Evolutionary conservation across 2,329 filamentous ascomycete genomes (phyloP), one percentile per base, ranked within the genome.

Genomic region (Colletotrichum caudatum): DNA sequence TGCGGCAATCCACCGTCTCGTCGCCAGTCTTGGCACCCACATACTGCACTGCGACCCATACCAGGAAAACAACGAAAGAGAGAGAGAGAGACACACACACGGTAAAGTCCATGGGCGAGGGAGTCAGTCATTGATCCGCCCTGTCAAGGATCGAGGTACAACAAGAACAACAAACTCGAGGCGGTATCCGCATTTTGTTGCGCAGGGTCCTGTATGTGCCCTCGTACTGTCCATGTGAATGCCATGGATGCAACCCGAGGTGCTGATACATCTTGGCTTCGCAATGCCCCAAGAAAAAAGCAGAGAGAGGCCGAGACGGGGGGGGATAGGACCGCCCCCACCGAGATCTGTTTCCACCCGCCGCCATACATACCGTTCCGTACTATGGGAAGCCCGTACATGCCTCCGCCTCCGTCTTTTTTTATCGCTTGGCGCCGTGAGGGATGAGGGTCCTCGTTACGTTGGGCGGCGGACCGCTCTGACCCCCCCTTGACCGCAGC

Each of bases 181-280:
- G n/a, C n/a, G 46, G 23, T 61, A 35, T 37, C 67, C 54, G 29
- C 41, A 44, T 29, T 59, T 9, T 39, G 26, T 29, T 56, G 39
- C 48, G 29, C 33, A 53, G 23, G 39, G 51, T 64, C 39, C 39
- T 60, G 58, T 68, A 54, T 18, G 7, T 44, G 11, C 18, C 6
- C 41, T 20, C 41, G 18, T 44, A 44, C 44, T 44, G 57, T 58
- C 48, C 64, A 71, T 71, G 69, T 70, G 67, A 66, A 61, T n/a
- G 61, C 50, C 23, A 58, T 29, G 29, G 59, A 61, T n/a, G 35
- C 65, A 68, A 63, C 64, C 59, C 53, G 69, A 59, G 59, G 59
- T 71, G 69, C 26, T 69, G 69, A 63, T 68, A 69, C 69, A 48
- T 68, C 58, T 71, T 71, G 69, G 69, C 58, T 59, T 68, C 41